Base-by-base conservation (phyloP, 768 basidiomycete genomes). In the Hypsizygus marmoreus region DNA sequence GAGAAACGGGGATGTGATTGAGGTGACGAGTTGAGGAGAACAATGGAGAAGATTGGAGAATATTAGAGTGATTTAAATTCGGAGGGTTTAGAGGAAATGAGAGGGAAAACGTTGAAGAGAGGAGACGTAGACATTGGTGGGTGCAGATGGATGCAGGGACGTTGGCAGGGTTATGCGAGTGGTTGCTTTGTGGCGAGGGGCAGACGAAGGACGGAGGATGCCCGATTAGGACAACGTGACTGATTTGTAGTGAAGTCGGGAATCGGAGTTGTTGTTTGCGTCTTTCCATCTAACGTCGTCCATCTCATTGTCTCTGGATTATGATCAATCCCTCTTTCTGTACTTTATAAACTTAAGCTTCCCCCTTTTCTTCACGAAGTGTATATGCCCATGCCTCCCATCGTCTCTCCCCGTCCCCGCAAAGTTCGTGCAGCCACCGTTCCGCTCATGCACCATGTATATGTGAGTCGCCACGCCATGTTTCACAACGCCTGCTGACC, bases 321-420 rank as follows among this genome's bases (percentile, higher is more conserved):
- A 51, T 51, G 50, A 47, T 51, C 43, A 22, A 40, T 40, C 38
- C 25, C 25, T 38, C 20, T 38, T 25, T 24, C 31, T 40, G n/a
- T 47, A 46, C 28, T 44, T 20, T 49, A 53, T 50, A 50, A 50
- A 26, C 31, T 7, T 19, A 11, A 31, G 14, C 12, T 38, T 20
- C 19, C 59, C 56, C 32, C 51, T 61, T 67, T 60, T 70, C 64
- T 67, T 64, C 48, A 58, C 64, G 58, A 62, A 58, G 24, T n/a
- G n/a, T 37, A 25, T 44, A 47, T 38, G 23, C 42, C 54, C 51
- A 73, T 74, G 70, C 67, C 69, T 51, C 56, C 71, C 61, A 73
- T 79, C 63, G 48, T 72, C 57, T 67, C 72, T 12, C 71, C 73
- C 17, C 59, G 64, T 7, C 69, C 72, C 10, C 20, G 30, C 35